Base-by-base conservation (phyloP, 192 early-diverging fungal genomes). In the Backusella tarrabulga region DNA sequence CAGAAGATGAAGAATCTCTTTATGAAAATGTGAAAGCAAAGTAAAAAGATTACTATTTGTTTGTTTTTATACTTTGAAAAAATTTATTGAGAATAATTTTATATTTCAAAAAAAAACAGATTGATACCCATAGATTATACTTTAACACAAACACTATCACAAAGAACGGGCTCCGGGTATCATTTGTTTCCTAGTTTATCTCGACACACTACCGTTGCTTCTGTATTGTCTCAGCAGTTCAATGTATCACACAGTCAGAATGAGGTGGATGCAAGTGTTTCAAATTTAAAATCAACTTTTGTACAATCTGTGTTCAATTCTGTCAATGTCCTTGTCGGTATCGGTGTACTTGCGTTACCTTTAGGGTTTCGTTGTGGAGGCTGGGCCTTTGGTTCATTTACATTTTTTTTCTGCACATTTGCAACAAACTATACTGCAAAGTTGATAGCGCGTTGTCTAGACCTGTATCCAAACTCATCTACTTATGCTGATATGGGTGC, bases 261-360 rank as follows among this genome's bases (percentile, higher is more conserved):
- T 74, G 56, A 40, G 6, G 52, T 52, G 36, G 68, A 73, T 71
- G 34, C 21, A 14, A 21, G 35, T n/a, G 68, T 38, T 41, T 41
- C 35, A 40, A n/a, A n/a, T 70, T 41, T 70, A 23, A 35, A 38
- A 70, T 84, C 83, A 17, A 82, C 74, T 21, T 81, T 86, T 76
- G 46, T 71, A 8, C 85, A 86, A 76, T 82, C 83, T 1, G 66
- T 86, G 0, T 87, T 90, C 68, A 91, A 91, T 73, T 81, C 83
- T 29, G 78, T 91, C 35, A 91, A 91, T 72, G 86, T 91, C 26
- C 74, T 91, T 21, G 90, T 91, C 38, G 90, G 90, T 7, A 88
- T 93, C 71, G 90, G 87, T 17, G 82, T 92, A 21, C 77, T 93
- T 19, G 83, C 90, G 6, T 76, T 93, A 14, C 92, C 92, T 3